Percentiles rank a stretch among this genome's conserved stretches.
Conservation (phyloP, 1,284 basidiomycete genomes). For the Naganishia cerealis region DNA sequence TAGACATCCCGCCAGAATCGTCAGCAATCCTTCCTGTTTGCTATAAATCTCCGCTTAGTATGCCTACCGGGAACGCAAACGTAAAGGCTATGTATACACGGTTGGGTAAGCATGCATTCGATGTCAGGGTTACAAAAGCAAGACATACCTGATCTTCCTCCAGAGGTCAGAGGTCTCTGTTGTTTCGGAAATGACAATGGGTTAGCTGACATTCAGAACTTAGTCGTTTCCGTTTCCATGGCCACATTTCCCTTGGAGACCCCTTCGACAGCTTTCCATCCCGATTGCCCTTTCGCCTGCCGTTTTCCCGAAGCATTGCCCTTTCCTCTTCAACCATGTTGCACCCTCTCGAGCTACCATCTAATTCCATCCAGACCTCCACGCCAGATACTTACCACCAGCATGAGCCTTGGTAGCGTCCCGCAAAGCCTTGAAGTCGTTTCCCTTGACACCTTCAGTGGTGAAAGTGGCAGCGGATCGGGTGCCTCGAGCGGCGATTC, state of each 20-base stretch:
- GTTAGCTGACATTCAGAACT: slow-evolving; percentile 1
- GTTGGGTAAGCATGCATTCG: neutral
- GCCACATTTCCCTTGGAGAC: neutral
- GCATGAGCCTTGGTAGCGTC: slow-evolving; percentile 35
- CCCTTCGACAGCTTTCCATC: neutral
- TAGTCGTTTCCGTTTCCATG: neutral
- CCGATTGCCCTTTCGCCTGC: neutral
- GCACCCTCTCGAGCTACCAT: neutral
- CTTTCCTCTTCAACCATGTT: neutral
- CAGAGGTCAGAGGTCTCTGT: slow-evolving; percentile 34
- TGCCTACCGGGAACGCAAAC: slow-evolving; percentile 35
- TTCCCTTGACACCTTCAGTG: slow-evolving; percentile 12
- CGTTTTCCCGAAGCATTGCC: neutral
- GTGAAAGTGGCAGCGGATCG: slow-evolving; percentile 27
- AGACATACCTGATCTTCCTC: slow-evolving; percentile 34
- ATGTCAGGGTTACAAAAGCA: neutral
- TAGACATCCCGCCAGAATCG: neutral
- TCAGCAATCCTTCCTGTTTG: neutral
- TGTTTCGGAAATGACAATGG: neutral
- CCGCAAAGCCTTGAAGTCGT: slow-evolving; percentile 31
- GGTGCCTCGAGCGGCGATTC: slow-evolving; percentile 29
- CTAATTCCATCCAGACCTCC: neutral
- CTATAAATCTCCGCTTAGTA: neutral
- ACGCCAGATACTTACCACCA: slow-evolving; percentile 23
- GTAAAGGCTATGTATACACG: slow-evolving; percentile 24